A percentile compares a stretch with the other conserved stretches of the same genome.
Evolutionary conservation across 129 eudicot genomes (phyloP).

Genomic region (Centaurea solstitialis): DNA sequence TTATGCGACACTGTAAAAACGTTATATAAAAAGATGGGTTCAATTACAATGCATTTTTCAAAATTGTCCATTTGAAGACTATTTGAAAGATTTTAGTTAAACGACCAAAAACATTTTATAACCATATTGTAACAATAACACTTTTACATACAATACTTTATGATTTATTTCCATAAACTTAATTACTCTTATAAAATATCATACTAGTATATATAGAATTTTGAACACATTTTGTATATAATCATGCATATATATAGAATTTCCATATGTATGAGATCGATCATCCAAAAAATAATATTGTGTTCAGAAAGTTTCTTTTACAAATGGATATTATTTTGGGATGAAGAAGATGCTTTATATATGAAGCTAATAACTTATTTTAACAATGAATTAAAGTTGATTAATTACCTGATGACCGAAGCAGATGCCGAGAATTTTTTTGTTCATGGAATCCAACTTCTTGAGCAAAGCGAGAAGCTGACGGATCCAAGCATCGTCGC

Average conservation of each 20-base stretch:
- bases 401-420: constrained; percentile 70
- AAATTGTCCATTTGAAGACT: too few species aligned
- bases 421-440: constrained; percentile 70
- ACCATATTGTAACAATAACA: not conserved
- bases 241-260: not conserved
- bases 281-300: not conserved
- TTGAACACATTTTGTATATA: too few species aligned
- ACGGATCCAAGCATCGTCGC: constrained; percentile 58
- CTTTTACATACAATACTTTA: too few species aligned
- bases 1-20: not conserved
- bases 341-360: too few species aligned
- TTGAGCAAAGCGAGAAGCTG: constrained; percentile 49
- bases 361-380: too few species aligned
- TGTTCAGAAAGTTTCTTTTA: not conserved
- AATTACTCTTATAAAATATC: too few species aligned
- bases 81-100: too few species aligned
- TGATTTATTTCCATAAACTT: too few species aligned
- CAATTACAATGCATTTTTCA: too few species aligned
- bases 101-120: not conserved
- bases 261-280: not conserved
- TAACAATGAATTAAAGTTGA: not conserved
- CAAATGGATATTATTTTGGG: not conserved
- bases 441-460: constrained; percentile 49
- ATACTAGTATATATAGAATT: too few species aligned
- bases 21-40: too few species aligned